phyloP scores from a whole-genome alignment of 768 basidiomycete genomes.

The Lactarius pseudohatsudake region DNA sequence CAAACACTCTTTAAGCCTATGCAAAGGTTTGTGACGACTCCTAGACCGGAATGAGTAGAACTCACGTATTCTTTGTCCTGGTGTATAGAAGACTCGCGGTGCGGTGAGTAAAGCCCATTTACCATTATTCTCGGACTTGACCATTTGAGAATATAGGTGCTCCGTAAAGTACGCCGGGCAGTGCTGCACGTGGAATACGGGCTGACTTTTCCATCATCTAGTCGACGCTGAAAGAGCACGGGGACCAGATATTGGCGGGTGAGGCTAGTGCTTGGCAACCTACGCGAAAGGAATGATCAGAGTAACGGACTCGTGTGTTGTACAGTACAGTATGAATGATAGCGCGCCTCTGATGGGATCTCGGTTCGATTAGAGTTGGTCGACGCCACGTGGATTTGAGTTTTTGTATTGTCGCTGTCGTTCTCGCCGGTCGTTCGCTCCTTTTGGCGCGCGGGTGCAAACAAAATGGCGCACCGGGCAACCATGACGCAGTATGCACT shows the following conservation, averaged over 20 bases:
- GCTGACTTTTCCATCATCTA: slow-evolving; percentile 22
- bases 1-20: slow-evolving; percentile 2
- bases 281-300: slow-evolving; percentile 15
- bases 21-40: slow-evolving; percentile 19
- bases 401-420: background rate
- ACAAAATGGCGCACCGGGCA: background rate
- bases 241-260: slow-evolving; percentile 53
- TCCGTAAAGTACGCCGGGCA: slow-evolving; percentile 24
- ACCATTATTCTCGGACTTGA: background rate
- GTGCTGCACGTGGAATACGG: background rate
- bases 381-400: background rate
- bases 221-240: slow-evolving; percentile 51
- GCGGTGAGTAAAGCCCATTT: slow-evolving; percentile 13
- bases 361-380: background rate
- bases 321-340: background rate
- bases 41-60: background rate
- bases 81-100: slow-evolving; percentile 22
- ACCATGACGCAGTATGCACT: background rate
- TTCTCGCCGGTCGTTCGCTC: background rate
- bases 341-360: background rate
- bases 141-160: slow-evolving; percentile 3
- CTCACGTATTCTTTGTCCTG: background rate
- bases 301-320: background rate
- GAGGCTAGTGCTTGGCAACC: slow-evolving; percentile 33
- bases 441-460: background rate